A percentile compares a stretch with the other conserved stretches of the same genome.
Conservation (phyloP, 2,329 filamentous ascomycete genomes). For the Fusarium hostae region DNA sequence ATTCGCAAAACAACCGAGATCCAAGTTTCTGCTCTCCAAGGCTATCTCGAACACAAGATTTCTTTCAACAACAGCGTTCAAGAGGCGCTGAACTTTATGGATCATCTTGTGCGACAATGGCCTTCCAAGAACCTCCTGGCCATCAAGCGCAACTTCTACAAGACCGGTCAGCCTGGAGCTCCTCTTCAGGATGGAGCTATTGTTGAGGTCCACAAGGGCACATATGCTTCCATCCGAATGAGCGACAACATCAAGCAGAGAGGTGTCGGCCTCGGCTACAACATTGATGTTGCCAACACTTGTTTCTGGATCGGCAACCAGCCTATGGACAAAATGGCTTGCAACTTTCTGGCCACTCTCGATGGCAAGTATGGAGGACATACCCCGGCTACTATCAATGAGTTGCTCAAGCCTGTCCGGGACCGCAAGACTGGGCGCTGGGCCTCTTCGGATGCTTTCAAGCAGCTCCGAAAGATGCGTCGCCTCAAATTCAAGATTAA, state of each 20-base stretch:
- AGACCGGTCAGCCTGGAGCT: slow-evolving; percentile 58
- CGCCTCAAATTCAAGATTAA: slow-evolving; percentile 67
- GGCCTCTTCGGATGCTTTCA: slow-evolving; percentile 63
- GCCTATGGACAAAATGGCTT: slow-evolving; percentile 52
- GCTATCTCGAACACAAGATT: slow-evolving; percentile 71
- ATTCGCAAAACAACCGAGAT: slow-evolving; percentile 75
- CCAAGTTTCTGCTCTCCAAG: slow-evolving; percentile 71
- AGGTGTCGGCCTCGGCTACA: slow-evolving; percentile 77
- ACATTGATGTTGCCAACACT: slow-evolving; percentile 91
- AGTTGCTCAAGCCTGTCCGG: slow-evolving; percentile 51
- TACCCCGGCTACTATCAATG: slow-evolving; percentile 42
- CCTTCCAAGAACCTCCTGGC: slow-evolving; percentile 74
- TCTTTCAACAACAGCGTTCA: slow-evolving; percentile 74
- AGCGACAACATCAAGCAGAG: slow-evolving; percentile 64
- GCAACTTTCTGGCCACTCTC: slow-evolving; percentile 49
- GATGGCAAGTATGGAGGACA: slow-evolving; percentile 46
- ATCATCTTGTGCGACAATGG: slow-evolving; percentile 86
- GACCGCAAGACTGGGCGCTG: slow-evolving; percentile 34
- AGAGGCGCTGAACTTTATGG: slow-evolving; percentile 88
- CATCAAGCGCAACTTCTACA: slow-evolving; percentile 88
- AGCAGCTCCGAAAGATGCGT: slow-evolving; percentile 62
- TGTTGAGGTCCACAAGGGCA: slow-evolving; percentile 86
- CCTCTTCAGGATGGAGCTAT: slow-evolving; percentile 66
- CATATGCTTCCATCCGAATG: slow-evolving; percentile 86
- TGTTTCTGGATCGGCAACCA: slow-evolving; percentile 77